phyloP scores from a whole-genome alignment of 495 filamentous ascomycete genomes.

The Amniculicola lignicola region DNA sequence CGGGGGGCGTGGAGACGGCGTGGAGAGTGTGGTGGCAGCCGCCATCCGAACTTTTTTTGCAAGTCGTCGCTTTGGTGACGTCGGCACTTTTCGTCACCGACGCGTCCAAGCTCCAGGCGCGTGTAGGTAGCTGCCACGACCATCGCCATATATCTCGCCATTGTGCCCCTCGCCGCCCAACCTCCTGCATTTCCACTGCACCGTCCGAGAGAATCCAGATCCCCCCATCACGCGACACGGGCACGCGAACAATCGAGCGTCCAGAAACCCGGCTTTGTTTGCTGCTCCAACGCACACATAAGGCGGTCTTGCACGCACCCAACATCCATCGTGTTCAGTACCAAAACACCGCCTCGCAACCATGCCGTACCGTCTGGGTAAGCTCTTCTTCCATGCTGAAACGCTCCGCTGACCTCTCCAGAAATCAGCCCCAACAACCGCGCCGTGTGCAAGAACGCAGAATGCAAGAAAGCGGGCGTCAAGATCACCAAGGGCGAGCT shows the following conservation, averaged over 20 bases:
- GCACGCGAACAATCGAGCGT: no score
- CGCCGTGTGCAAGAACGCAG: slow-evolving; percentile 63
- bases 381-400: background rate
- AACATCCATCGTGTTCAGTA: no score
- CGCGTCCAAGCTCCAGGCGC: slow-evolving; percentile 18
- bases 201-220: no score
- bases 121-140: no score
- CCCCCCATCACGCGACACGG: no score
- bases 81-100: slow-evolving; percentile 13
- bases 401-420: slow-evolving; percentile 37
- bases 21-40: background rate
- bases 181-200: no score
- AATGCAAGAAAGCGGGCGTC: slow-evolving; percentile 59
- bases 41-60: slow-evolving; percentile 1
- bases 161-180: no score
- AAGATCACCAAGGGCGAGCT: slow-evolving; percentile 79
- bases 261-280: no score
- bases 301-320: no score
- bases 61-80: slow-evolving; percentile 34
- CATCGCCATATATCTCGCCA: no score
- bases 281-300: no score
- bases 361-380: slow-evolving; percentile 34
- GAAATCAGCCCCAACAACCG: slow-evolving; percentile 60
- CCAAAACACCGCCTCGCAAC: slow-evolving; percentile 10
- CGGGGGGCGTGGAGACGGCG: background rate